phyloP scores from a whole-genome alignment of 768 basidiomycete genomes.

The Mycena pura region DNA sequence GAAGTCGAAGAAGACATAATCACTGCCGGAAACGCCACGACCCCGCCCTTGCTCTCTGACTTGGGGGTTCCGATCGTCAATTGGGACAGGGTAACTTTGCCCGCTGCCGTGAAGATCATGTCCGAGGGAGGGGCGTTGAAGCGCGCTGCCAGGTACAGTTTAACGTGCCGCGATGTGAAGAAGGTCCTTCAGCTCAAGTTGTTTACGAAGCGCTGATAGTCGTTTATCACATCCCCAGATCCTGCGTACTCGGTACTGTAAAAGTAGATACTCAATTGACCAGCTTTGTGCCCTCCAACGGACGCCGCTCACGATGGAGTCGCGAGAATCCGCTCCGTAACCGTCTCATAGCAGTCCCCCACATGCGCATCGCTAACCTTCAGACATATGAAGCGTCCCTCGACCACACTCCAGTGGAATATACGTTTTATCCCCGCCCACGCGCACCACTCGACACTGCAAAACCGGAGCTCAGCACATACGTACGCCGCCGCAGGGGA shows the following conservation, averaged over 20 bases:
- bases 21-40: slow-evolving; percentile 31
- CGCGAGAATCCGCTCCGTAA: slow-evolving; percentile 9
- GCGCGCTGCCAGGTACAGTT: slow-evolving; percentile 72
- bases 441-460: slow-evolving; percentile 57
- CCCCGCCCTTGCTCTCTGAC: slow-evolving; percentile 35
- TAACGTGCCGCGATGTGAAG: slow-evolving; percentile 86
- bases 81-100: slow-evolving; percentile 53
- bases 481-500: background rate
- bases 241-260: background rate
- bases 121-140: slow-evolving; percentile 56
- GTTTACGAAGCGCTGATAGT: slow-evolving; percentile 33
- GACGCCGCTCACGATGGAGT: background rate
- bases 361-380: slow-evolving; percentile 50
- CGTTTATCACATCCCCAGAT: slow-evolving; percentile 11
- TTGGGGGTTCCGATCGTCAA: slow-evolving; percentile 60
- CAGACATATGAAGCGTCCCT: slow-evolving; percentile 42
- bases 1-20: slow-evolving; percentile 58
- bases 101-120: slow-evolving; percentile 46
- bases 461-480: background rate
- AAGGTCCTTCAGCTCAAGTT: slow-evolving; percentile 55
- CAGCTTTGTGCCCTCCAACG: background rate
- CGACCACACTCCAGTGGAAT: slow-evolving; percentile 55
- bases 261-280: slow-evolving; percentile 4
- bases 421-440: slow-evolving; percentile 66
- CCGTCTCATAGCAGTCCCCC: slow-evolving; percentile 51